Evolutionary conservation across 345 rosid genomes (phyloP).

Genomic region (Citropsis articulata): DNA sequence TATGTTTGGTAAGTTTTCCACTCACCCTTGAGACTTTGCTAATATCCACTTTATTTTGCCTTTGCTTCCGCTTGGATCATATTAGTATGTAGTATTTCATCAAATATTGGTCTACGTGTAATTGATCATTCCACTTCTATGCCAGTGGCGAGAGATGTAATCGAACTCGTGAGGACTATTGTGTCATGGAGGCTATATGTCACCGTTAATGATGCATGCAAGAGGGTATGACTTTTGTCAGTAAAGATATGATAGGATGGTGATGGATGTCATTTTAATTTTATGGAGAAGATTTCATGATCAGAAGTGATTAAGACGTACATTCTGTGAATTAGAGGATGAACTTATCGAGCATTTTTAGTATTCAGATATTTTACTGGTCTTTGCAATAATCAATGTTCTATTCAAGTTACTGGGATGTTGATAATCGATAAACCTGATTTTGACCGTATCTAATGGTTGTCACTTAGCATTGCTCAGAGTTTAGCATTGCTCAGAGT

Average conservation of each 20-base stretch:
- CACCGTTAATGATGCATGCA: constrained; percentile 91
- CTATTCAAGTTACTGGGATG: background rate
- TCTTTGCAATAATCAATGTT: background rate
- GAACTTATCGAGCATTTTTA: background rate
- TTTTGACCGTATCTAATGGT: background rate
- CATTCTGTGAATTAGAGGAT: background rate
- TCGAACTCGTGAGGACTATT: constrained; percentile 55
- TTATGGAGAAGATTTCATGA: background rate
- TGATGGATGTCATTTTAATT: background rate
- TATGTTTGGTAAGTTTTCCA: constrained; percentile 63
- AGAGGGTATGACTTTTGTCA: constrained; percentile 73
- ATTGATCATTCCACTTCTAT: constrained; percentile 19
- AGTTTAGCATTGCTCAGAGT: too few species aligned
- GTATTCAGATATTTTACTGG: background rate
- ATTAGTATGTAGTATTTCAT: background rate
- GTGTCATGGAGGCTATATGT: constrained; percentile 87
- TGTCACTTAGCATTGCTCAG: background rate
- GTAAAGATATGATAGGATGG: background rate
- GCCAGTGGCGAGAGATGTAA: constrained; percentile 78
- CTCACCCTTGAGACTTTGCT: background rate
- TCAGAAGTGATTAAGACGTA: background rate
- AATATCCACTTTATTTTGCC: background rate
- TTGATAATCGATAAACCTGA: background rate
- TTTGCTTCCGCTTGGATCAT: background rate
- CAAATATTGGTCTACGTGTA: background rate